phyloP scores from a whole-genome alignment of 2,329 filamentous ascomycete genomes.

The Talaromyces sp. region DNA sequence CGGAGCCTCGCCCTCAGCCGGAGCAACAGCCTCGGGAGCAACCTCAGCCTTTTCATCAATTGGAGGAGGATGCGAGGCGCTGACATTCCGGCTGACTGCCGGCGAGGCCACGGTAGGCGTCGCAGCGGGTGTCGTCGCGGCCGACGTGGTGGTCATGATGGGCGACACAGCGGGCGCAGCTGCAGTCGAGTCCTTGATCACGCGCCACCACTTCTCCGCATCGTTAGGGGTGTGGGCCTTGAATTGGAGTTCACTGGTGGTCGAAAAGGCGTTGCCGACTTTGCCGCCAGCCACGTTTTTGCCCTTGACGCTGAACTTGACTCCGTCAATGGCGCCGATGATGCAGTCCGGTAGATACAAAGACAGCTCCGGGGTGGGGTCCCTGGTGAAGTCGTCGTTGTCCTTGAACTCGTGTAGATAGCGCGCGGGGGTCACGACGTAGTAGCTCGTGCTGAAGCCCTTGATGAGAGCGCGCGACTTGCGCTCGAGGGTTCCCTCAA shows the following conservation, averaged over 20 bases:
- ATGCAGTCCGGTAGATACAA: constrained; percentile 88
- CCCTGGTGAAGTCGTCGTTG: constrained; percentile 61
- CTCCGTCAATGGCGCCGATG: constrained; percentile 64
- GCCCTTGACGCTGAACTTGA: constrained; percentile 92
- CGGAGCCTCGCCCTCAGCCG: not conserved
- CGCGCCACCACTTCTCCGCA: constrained; percentile 76
- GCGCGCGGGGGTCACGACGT: constrained; percentile 80
- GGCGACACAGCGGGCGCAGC: not conserved
- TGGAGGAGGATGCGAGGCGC: constrained; percentile 6
- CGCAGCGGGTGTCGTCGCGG: not conserved
- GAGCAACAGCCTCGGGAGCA: not conserved
- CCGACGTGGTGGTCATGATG: not conserved
- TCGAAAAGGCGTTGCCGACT: constrained; percentile 72
- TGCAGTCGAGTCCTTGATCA: constrained; percentile 47
- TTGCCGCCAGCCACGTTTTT: constrained; percentile 78
- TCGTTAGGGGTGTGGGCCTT: constrained; percentile 77
- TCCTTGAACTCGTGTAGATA: constrained; percentile 97
- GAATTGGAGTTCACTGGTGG: constrained; percentile 74
- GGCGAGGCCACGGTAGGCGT: not conserved
- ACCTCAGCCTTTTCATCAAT: not conserved
- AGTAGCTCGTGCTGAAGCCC: constrained; percentile 76
- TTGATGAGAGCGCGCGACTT: constrained; percentile 81
- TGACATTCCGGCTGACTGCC: constrained; percentile 7
- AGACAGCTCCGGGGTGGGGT: constrained; percentile 70
- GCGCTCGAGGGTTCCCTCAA: constrained; percentile 83